Conservation (phyloP, 2,329 filamentous ascomycete genomes). For the Cordyceps javanica region DNA sequence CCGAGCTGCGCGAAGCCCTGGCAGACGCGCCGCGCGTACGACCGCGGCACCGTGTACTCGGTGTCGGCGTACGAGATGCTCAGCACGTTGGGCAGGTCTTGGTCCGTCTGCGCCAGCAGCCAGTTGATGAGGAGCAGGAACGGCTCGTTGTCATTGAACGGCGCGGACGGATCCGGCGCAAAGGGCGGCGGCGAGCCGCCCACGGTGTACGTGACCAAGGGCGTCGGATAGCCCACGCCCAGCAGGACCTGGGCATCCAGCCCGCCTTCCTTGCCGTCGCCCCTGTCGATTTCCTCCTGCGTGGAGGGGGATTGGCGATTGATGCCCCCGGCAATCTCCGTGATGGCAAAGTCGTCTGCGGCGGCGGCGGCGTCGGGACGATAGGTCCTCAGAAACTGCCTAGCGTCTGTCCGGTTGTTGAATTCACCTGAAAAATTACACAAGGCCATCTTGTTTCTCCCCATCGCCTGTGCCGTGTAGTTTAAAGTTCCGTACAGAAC, state of each 20-base stretch:
- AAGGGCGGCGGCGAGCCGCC: neutral
- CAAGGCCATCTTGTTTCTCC: neutral
- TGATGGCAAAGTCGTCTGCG: neutral
- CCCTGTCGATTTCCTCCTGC: neutral
- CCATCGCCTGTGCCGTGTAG: neutral
- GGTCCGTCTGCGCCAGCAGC: neutral
- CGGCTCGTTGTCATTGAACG: conserved; percentile 8
- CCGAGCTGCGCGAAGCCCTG: conserved; percentile 9
- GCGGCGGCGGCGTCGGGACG: neutral
- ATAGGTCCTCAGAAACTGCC: neutral
- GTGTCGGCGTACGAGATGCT: conserved; percentile 11
- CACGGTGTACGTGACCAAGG: conserved; percentile 1
- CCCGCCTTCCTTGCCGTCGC: neutral
- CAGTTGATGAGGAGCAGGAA: conserved; percentile 4
- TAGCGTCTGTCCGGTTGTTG: conserved; percentile 6
- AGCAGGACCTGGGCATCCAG: conserved; percentile 3
- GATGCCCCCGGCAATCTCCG: neutral
- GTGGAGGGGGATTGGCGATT: neutral
- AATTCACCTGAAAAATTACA: conserved; percentile 7
- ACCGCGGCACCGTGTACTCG: conserved; percentile 6
- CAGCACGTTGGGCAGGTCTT: neutral
- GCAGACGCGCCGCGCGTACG: conserved; percentile 7
- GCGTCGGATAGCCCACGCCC: neutral
- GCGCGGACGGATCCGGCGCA: neutral
- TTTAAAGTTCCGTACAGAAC: neutral